Evolutionary conservation across 257 asterid genomes (phyloP), one percentile per base, ranked within the genome.

Genomic region (Salvia hispanica): DNA sequence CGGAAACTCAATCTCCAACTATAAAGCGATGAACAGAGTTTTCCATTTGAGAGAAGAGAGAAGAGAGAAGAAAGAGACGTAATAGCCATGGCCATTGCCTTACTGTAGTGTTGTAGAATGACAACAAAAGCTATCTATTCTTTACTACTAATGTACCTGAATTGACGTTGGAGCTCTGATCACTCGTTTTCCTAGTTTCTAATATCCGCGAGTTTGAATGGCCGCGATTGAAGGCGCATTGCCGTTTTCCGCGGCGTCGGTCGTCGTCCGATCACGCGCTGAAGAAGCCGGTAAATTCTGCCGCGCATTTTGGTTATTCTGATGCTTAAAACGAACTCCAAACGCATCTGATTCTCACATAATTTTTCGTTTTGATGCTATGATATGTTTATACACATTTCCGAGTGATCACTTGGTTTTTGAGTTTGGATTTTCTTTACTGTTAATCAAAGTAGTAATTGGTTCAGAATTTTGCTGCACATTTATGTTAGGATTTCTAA

Each of bases 181-280:
- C 31, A 25, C 62, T 34, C 39, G 14, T 46, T 33, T 44, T 59
- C 47, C 14, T 11, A 40, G 43, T 18, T 62, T 25, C 25, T 58
- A 66, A 4, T 52, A 42, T 25, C 42, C 40, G 67, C 50, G 25
- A 50, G 16, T 46, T 62, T 40, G 56, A 71, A 84, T 86, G 95
- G 86, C 87, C 60, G 77, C 87, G 69, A 74, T 50, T 36, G 81
- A 80, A 70, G 87, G 81, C 65, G 84, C 82, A 44, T 79, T 85
- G 71, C 66, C 88, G 62, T 86, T 90, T 75, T 93, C 97, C 11
- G 92, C 69, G 67, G 93, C 89, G 62, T 83, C 96, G 6, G 82
- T 90, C 6, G 96, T 93, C 71, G 97, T 88, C 58, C 83, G 86
- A 76, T 85, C 95, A 33, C 81, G 91, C 72, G 99, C 97, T 9